Evolutionary conservation across 2,329 filamentous ascomycete species (phyloP), one percentile per base, ranked within the genome.

Genomic region (Epichloe hybrida): DNA sequence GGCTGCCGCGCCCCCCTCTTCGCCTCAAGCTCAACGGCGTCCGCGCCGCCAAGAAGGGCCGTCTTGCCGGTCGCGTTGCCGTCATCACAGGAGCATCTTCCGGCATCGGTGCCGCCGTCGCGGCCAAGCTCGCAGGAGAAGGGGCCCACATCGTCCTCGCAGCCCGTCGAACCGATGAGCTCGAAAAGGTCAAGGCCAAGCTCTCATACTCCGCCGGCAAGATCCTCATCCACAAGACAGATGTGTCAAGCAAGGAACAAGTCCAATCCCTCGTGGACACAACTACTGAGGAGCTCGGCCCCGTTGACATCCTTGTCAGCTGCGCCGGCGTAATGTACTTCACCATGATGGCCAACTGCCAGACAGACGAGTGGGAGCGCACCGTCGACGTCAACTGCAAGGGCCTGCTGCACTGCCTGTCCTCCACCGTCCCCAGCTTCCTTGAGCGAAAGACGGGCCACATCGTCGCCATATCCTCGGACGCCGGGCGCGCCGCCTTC

Each of bases 351-450:
- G 79, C 82, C 51, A 90, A 89, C 62, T 76, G 72, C 15, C 76
- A 84, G 55, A 77, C 72, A 0, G 83, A 86, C 5, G 82, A 91
- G 59, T 91, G 86, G 86, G 81, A 89, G 55, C 83, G 79, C 52
- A 90, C 86, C 0, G 85, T 91, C 41, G 86, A 90, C 59, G 84
- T 91, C 57, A 91, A 91, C 70, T 90, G 86, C 79, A 90, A 90
- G 68, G 86, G 86, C 38, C 74, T 91, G 1, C 70, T 90, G 50
- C 76, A 91, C 71, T 83, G 81, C 56, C 73, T 91, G 3, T 77
- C 84, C 0, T 75, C 83, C 1, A 80, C 78, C 0, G 77, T 91
- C 0, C 86, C 86, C 0, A 68, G 67, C 11, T 90, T 91, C 84
- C 73, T 90, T 11, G 68, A 74, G 5, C 83, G 84, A 17, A 80